Evolutionary conservation across 345 rosid genomes (phyloP).

Genomic region (Murraya koenigii): DNA sequence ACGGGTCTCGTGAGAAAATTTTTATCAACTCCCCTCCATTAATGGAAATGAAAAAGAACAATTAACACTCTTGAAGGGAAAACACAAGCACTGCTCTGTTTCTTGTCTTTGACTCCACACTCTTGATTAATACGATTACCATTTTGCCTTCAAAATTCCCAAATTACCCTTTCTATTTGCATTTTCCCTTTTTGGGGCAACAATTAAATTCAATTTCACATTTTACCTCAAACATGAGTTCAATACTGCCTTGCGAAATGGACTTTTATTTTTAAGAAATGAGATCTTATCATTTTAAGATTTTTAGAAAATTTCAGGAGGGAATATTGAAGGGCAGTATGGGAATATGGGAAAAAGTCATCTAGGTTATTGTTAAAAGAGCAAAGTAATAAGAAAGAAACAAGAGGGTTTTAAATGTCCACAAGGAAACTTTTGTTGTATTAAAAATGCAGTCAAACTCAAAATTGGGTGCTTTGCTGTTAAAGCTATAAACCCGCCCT

Average conservation of each 20-base stretch:
- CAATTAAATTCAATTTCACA: too few relatives aligned
- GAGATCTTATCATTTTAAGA: too few relatives aligned
- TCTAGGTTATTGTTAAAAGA: neutral
- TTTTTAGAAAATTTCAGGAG: too few relatives aligned
- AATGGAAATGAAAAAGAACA: constrained; percentile 11
- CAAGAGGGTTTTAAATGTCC: neutral
- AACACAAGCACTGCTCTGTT: constrained; percentile 13
- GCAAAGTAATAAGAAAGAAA: neutral
- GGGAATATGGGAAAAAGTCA: neutral
- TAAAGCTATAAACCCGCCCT: constrained; percentile 25
- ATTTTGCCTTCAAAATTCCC: neutral
- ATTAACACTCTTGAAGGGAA: neutral
- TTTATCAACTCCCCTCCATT: constrained; percentile 28
- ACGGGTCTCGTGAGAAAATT: neutral
- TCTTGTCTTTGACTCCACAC: constrained; percentile 15
- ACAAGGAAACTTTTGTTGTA: neutral
- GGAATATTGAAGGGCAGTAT: constrained; percentile 4
- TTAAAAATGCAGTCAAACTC: constrained; percentile 24
- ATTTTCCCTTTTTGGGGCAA: too few relatives aligned
- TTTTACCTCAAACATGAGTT: too few relatives aligned
- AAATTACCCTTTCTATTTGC: neutral
- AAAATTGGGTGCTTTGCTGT: constrained; percentile 29
- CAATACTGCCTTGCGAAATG: too few relatives aligned
- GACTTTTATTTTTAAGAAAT: neutral
- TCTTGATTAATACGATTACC: neutral